A percentile compares a stretch with the other conserved stretches of the same genome.
These are phyloP conservation scores for Cyberlindnera euphorbiiphila DNA, from an alignment of 805 yeast genomes.

Conservation along the genomic window DNA sequence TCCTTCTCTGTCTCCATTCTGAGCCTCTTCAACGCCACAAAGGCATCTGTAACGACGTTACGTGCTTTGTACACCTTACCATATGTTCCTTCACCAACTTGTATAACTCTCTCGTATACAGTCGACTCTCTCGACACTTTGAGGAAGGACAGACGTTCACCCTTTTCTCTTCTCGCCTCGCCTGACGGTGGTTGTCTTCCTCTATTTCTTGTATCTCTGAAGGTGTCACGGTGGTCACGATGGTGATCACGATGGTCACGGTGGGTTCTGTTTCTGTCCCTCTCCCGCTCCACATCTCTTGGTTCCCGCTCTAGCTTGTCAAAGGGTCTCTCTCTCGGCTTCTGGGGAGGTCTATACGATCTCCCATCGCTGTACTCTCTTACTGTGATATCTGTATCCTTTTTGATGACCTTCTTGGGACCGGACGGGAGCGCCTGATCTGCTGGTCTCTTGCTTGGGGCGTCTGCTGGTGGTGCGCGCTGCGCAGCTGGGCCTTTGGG, in stretches of 20 bases:
- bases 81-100: constrained; percentile 98
- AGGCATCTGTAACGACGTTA: constrained; percentile 60
- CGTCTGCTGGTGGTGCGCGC: background rate
- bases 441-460: constrained; percentile 5
- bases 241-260: constrained; percentile 1
- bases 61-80: constrained; percentile 92
- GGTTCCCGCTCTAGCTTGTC: constrained; percentile 3
- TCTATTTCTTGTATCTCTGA: constrained; percentile 2
- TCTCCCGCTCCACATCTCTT: background rate
- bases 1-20: constrained; percentile 86
- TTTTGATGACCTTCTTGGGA: constrained; percentile 7
- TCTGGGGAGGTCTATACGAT: constrained; percentile 6
- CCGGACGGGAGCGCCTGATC: constrained; percentile 9
- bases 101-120: constrained; percentile 65
- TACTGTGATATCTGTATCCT: background rate
- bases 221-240: background rate
- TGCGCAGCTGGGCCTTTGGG: constrained; percentile 9
- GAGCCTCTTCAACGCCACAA: constrained; percentile 83
- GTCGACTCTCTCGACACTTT: constrained; percentile 25
- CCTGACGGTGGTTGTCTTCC: background rate
- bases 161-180: too few species aligned
- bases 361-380: constrained; percentile 10
- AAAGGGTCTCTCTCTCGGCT: background rate
- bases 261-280: constrained; percentile 1
- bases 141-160: constrained; percentile 18